phyloP scores from a whole-genome alignment of 2,329 filamentous ascomycete genomes.

The Neopestalotiopsis sp. region DNA sequence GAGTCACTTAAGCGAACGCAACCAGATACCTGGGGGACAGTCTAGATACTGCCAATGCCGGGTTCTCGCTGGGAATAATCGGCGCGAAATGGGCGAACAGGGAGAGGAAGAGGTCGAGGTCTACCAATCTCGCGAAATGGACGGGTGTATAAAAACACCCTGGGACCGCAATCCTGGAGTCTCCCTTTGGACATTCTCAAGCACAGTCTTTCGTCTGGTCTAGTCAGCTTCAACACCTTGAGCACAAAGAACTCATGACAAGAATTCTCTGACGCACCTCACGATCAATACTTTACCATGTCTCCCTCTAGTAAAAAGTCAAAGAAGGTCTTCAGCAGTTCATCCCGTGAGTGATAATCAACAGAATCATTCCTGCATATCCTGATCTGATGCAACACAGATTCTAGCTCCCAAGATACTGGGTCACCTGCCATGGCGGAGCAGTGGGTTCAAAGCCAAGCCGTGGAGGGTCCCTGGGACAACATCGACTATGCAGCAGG shows the following conservation, averaged over 20 bases:
- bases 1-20: neutral
- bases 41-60: neutral
- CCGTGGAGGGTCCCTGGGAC: slow-evolving; percentile 23
- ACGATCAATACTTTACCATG: neutral
- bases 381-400: neutral
- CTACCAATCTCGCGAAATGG: neutral
- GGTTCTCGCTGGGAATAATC: neutral
- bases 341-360: neutral
- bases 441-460: slow-evolving; percentile 21
- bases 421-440: slow-evolving; percentile 5
- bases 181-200: neutral
- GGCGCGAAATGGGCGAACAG: neutral
- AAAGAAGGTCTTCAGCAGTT: slow-evolving; percentile 30
- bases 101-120: neutral
- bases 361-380: slow-evolving; percentile 35
- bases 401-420: neutral
- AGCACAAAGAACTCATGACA: neutral
- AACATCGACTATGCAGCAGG: slow-evolving; percentile 14
- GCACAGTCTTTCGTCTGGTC: neutral
- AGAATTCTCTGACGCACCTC: neutral
- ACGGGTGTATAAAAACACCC: neutral
- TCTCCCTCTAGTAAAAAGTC: neutral
- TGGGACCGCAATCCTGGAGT: neutral
- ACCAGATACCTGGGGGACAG: neutral
- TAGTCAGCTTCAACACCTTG: neutral